A percentile compares a stretch with the other conserved stretches of the same genome.
These are phyloP conservation scores for Neonectria punicea DNA, from an alignment of 2,329 filamentous ascomycete genomes.

Conservation along the genomic window DNA sequence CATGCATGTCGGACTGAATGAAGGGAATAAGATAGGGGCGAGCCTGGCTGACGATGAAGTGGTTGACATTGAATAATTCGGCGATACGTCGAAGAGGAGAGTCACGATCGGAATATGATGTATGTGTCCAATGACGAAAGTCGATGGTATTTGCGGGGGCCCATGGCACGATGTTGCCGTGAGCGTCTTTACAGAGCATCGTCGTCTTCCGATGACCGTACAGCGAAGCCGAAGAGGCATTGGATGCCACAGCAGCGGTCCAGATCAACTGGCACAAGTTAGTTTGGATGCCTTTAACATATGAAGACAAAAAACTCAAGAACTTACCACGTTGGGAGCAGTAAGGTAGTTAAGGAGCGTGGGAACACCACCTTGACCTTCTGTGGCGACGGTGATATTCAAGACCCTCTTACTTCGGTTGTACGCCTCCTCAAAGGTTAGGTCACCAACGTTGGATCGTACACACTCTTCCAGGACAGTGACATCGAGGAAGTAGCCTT, in stretches of 20 bases:
- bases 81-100: conserved; percentile 75
- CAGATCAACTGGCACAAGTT: conserved; percentile 71
- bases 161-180: conserved; percentile 80
- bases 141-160: conserved; percentile 68
- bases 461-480: conserved; percentile 86
- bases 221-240: conserved; percentile 72
- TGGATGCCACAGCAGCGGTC: conserved; percentile 82
- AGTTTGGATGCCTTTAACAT: conserved; percentile 13
- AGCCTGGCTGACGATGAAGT: conserved; percentile 94
- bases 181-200: conserved; percentile 81
- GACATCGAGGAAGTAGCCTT: conserved; percentile 87
- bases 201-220: conserved; percentile 71
- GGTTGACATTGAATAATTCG: conserved; percentile 91
- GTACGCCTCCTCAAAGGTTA: conserved; percentile 95
- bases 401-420: conserved; percentile 84
- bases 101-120: conserved; percentile 72
- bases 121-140: conserved; percentile 75
- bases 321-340: conserved; percentile 83
- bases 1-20: conserved; percentile 82
- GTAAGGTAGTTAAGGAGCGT: conserved; percentile 92
- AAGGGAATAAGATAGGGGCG: conserved; percentile 91
- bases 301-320: conserved; percentile 48
- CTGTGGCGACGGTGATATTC: conserved; percentile 90
- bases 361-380: conserved; percentile 78
- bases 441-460: conserved; percentile 83